phyloP scores from a whole-genome alignment of 345 rosid genomes.

The Aurinia saxatilis region DNA sequence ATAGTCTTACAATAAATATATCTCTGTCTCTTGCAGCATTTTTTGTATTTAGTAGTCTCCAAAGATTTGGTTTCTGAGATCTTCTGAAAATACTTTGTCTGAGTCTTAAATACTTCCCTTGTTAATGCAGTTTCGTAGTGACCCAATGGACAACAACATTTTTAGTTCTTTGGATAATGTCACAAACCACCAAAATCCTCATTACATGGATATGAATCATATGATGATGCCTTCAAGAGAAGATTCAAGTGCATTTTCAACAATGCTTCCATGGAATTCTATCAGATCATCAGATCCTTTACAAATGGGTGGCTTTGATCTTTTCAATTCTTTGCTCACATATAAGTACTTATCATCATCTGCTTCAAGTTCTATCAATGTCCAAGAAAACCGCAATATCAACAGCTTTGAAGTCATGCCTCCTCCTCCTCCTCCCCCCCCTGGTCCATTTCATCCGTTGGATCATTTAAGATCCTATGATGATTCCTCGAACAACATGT shows the following conservation, averaged over 20 bases:
- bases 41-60: conserved; percentile 10
- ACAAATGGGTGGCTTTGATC: conserved; percentile 31
- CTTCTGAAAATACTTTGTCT: conserved; percentile 14
- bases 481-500: conserved; percentile 26
- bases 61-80: conserved; percentile 15
- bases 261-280: conserved; percentile 25
- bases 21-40: conserved; percentile 18
- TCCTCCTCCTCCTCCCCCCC: conserved; percentile 16
- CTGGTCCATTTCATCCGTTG: not conserved
- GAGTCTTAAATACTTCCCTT: conserved; percentile 11
- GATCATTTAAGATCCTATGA: conserved; percentile 23
- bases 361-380: conserved; percentile 16
- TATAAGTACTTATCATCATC: conserved; percentile 24
- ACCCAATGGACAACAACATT: conserved; percentile 37
- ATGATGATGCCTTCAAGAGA: conserved; percentile 22
- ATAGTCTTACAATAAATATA: conserved; percentile 6
- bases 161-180: conserved; percentile 33
- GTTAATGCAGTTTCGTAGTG: conserved; percentile 19
- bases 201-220: conserved; percentile 22
- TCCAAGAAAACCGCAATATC: conserved; percentile 13
- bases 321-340: conserved; percentile 14
- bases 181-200: conserved; percentile 32
- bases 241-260: conserved; percentile 15
- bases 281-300: conserved; percentile 27
- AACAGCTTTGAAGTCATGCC: conserved; percentile 15